Evolutionary conservation across 2,329 filamentous ascomycete genomes (phyloP), one percentile per base, ranked within the genome.

Genomic region (Pseudophaeomoniella oleicola): DNA sequence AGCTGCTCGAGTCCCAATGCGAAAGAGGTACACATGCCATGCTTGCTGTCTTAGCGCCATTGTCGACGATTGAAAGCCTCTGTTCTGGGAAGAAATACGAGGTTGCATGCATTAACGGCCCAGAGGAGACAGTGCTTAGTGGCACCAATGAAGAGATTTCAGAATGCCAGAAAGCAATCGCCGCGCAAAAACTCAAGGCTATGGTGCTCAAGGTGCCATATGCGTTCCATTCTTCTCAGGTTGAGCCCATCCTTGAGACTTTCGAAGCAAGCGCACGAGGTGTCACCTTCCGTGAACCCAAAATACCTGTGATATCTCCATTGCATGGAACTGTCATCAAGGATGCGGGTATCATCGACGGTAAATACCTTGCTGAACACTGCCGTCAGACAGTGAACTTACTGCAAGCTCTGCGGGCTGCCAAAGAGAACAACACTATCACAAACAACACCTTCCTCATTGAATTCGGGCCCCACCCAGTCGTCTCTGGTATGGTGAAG

Each of bases 71-170:
- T 3, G 39, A 50, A 3, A 39, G 46, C 10, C 11, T 53, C 13
- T 37, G 52, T 3, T 42, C 47, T n/a, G 42, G 44, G 1, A 17
- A n/a, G 5, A 32, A 38, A 11, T n/a, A 27, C 18, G 67, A 72
- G 46, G 58, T 76, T 41, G 78, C 83, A 12, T 90, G 84, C 60
- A 70, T 85, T 52, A 92, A 92, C 46, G 75, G 78, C 0, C 75
- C 78, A 0, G 65, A 73, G 35, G 81, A 85, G 51, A 86, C 77
- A 6, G 84, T 90, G 2, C 63, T 90, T n/a, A 73, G 72, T 42
- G 59, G 71, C 12, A 68, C 67, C 37, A 67, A 72, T 35, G 63
- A 74, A 29, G 65, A 78, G 41, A 72, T 81, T 37, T 63, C 71
- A 40, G 60, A 61, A 3, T 60, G 75, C 12, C 64, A 55, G 39